Base-by-base conservation (phyloP, 2,329 filamentous ascomycete species). In the Aphanoascus verrucosus region DNA sequence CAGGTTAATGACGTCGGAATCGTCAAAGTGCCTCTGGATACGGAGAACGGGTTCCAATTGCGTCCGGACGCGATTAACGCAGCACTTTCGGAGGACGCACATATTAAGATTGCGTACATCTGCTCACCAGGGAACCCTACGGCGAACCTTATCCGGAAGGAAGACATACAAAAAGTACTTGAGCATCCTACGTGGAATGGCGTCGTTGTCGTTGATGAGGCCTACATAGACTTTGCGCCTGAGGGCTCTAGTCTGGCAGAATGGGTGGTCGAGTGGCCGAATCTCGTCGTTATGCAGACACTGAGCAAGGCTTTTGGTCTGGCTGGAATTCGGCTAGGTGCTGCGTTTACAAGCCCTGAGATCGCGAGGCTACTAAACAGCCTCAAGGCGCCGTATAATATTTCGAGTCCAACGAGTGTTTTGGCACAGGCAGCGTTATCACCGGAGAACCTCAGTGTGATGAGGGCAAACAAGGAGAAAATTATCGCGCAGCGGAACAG, bases 271-370 rank as follows among this genome's bases (percentile, higher is more conserved):
- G 89, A 95, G 64, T 94, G 87, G 81, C 90, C 91, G 49, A 98
- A 98, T 69, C 77, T 98, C 23, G 89, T 96, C 15, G 90, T 98
- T 54, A 88, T 97, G 87, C 93, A 98, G 75, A 98, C 93, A 1
- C 78, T 97, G n/a, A 94, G 87, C 63, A 98, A 98, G 70, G 93
- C 89, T 0, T 98, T 98, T 65, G 93, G 93, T 28, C 80, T 98
- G 64, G 93, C 93, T 3, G 93, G 91, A 49, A 95, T 98, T 65
- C 79, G 93, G 14, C 77, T 98, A 1, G 93, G 93, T 45, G 86
- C 83, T 6, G 88, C 88, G 0, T 98, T 96, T 66, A 80, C 87
- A 4, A 80, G 82, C 8, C 77, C 82, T 0, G 77, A 82, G 5
- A 84, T 98, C 57, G 89, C 91, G 1, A 70, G 73, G 14, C 75